These are phyloP conservation scores for Gleditsia sinensis DNA, from an alignment of 306 rosid genomes.

Conservation along the genomic window DNA sequence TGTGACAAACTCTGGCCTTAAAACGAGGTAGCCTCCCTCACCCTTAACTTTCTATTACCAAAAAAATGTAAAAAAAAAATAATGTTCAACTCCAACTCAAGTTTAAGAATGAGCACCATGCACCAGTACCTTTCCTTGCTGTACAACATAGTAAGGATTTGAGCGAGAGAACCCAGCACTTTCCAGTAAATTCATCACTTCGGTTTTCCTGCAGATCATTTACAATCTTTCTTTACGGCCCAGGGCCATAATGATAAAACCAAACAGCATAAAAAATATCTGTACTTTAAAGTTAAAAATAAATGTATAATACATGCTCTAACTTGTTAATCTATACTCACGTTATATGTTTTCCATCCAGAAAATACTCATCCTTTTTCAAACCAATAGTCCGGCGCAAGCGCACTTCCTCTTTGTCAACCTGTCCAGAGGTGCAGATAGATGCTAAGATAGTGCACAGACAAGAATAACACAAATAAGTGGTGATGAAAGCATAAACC, in stretches of 20 bases:
- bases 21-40: too few relatives aligned
- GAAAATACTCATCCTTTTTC: conserved; percentile 93
- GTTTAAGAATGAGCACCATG: conserved; percentile 12
- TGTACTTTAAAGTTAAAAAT: not conserved
- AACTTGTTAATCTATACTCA: conserved; percentile 45
- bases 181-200: conserved; percentile 98
- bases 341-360: conserved; percentile 98
- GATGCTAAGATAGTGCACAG: conserved; percentile 12
- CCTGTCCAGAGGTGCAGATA: conserved; percentile 50
- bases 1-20: too few relatives aligned
- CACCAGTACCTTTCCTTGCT: conserved; percentile 88
- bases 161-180: conserved; percentile 99
- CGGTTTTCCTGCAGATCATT: conserved; percentile 73
- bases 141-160: conserved; percentile 98
- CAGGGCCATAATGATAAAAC: conserved; percentile 10
- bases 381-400: conserved; percentile 85
- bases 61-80: too few relatives aligned
- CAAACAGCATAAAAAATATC: conserved; percentile 5
- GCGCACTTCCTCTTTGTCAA: conserved; percentile 97
- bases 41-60: too few relatives aligned
- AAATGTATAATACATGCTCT: not conserved
- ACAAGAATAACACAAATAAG: conserved; percentile 17
- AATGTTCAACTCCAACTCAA: conserved; percentile 28
- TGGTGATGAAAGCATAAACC: conserved; percentile 14
- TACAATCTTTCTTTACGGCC: conserved; percentile 14